Evolutionary conservation across 2,329 filamentous ascomycete species (phyloP).

Genomic region (Fusarium oxysporum): DNA sequence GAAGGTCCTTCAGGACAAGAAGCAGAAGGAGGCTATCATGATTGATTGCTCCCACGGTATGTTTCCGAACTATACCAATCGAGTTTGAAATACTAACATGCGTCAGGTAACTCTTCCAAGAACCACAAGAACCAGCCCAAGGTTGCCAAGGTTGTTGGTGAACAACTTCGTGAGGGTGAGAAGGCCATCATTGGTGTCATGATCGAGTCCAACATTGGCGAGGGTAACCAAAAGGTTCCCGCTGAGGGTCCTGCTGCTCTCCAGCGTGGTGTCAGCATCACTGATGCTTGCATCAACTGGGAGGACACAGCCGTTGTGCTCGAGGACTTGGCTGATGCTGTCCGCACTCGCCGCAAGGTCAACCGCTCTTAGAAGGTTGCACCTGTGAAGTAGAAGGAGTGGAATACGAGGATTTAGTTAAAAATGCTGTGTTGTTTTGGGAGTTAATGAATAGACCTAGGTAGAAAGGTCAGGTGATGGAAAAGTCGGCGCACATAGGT

Average conservation of each 20-base stretch:
- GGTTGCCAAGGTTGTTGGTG: constrained; percentile 83
- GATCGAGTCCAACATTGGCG: constrained; percentile 98
- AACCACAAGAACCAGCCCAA: constrained; percentile 97
- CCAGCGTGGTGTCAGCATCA: constrained; percentile 93
- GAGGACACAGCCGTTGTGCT: constrained; percentile 84
- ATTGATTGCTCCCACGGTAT: constrained; percentile 96
- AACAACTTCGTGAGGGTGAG: constrained; percentile 90
- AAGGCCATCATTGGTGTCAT: constrained; percentile 93
- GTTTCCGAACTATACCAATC: constrained; percentile 57
- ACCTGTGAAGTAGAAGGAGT: constrained; percentile 31
- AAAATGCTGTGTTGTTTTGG: constrained; percentile 22
- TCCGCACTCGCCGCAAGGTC: constrained; percentile 76
- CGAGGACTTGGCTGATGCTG: constrained; percentile 86
- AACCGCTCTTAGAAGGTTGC: constrained; percentile 51
- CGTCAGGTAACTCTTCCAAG: constrained; percentile 90
- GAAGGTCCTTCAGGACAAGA: constrained; percentile 83
- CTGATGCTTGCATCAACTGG: constrained; percentile 96
- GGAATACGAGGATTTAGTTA: constrained; percentile 12
- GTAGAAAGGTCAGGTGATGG: constrained; percentile 30
- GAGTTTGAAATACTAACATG: constrained; percentile 7
- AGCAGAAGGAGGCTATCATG: constrained; percentile 91
- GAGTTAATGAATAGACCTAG: constrained; percentile 42
- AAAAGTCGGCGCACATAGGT: constrained; percentile 45
- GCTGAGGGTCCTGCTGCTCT: constrained; percentile 80
- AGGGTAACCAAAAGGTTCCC: constrained; percentile 89